phyloP scores from a whole-genome alignment of 2,329 filamentous ascomycete species.

The Cercospora sesami region DNA sequence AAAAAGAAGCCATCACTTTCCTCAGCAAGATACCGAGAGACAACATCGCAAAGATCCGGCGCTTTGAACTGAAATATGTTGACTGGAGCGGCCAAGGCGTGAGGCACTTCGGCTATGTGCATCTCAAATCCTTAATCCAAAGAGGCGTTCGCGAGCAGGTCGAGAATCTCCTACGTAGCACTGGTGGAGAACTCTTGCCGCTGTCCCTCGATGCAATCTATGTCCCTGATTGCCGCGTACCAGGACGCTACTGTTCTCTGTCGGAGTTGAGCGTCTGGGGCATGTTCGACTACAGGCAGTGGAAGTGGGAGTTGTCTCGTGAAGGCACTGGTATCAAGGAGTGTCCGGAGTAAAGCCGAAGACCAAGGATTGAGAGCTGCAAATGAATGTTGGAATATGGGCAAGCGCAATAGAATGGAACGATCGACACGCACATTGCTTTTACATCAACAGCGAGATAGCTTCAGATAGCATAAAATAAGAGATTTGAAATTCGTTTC shows the following conservation, averaged over 20 bases:
- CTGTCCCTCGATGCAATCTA: not conserved
- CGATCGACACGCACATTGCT: not conserved
- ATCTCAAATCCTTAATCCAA: not conserved
- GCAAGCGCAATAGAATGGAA: not conserved
- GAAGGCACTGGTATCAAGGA: not conserved
- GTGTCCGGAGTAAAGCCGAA: not conserved
- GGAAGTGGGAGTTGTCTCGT: not conserved
- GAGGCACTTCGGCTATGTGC: not conserved
- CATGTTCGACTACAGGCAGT: not conserved
- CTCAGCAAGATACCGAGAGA: not conserved
- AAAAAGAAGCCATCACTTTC: not conserved
- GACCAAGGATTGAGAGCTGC: too few relatives aligned
- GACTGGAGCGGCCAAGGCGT: not conserved
- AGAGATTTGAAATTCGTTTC: not conserved
- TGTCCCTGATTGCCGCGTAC: not conserved
- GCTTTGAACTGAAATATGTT: not conserved
- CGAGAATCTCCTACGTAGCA: not conserved
- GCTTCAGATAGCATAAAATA: not conserved
- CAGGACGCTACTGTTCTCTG: not conserved
- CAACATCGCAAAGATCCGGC: not conserved
- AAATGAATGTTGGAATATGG: not conserved
- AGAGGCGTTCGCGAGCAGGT: not conserved
- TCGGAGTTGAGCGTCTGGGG: not conserved
- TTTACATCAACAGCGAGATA: not conserved
- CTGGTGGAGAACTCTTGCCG: not conserved